A percentile compares a stretch with the other conserved stretches of the same genome.
Conservation (phyloP, 2,329 filamentous ascomycete species). For the Colletotrichum somersetense region DNA sequence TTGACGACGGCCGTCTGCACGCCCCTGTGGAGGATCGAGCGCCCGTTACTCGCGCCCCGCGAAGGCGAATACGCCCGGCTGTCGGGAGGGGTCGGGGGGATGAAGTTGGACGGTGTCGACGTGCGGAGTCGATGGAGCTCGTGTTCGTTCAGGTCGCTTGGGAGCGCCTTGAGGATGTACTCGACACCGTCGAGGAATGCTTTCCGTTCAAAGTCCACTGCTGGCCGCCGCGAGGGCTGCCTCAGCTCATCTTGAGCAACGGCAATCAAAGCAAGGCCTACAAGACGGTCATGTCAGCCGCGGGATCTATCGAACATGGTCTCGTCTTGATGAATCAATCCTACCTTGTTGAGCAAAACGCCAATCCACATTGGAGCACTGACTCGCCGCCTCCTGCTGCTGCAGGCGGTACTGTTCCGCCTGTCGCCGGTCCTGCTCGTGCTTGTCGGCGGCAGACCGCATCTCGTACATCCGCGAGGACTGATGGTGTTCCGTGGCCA, state of each 20-base stretch:
- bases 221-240: conserved; percentile 25
- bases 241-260: conserved; percentile 38
- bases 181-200: conserved; percentile 74
- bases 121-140: conserved; percentile 66
- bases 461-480: conserved; percentile 27
- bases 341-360: conserved; percentile 52
- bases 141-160: conserved; percentile 65
- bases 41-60: conserved; percentile 31
- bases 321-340: conserved; percentile 7
- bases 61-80: conserved; percentile 47
- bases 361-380: conserved; percentile 51
- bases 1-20: conserved; percentile 69
- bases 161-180: conserved; percentile 74
- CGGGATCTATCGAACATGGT: too few relatives aligned
- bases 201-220: conserved; percentile 61
- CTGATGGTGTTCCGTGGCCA: conserved; percentile 35
- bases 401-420: conserved; percentile 32
- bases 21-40: conserved; percentile 69
- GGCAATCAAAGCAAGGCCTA: conserved; percentile 37
- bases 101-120: conserved; percentile 59
- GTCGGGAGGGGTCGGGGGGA: conserved; percentile 26
- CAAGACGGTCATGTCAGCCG: not conserved
- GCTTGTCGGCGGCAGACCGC: conserved; percentile 18
- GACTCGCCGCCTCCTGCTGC: conserved; percentile 40
- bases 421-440: conserved; percentile 21